phyloP scores from a whole-genome alignment of 106 monocot species.

The Dendrobium chrysotoxum region DNA sequence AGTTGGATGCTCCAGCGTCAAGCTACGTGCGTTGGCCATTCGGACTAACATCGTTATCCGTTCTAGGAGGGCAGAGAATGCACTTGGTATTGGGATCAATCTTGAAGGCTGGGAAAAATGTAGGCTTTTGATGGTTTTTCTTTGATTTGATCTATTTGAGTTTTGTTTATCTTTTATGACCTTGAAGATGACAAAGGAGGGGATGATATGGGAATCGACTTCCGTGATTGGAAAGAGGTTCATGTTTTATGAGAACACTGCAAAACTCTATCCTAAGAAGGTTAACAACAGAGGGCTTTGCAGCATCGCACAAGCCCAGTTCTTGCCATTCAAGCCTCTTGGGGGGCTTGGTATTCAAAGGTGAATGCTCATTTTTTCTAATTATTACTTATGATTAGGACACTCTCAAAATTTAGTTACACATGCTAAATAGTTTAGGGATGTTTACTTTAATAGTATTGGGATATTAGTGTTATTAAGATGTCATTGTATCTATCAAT shows the following conservation, averaged over 20 bases:
- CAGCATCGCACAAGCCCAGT: slow-evolving; percentile 2
- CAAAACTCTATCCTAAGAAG: not conserved
- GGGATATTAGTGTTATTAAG: not conserved
- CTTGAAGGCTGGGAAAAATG: not conserved
- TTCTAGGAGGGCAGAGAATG: not conserved
- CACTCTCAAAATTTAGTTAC: not conserved
- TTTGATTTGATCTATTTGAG: not conserved
- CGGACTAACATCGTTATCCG: not conserved
- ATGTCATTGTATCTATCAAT: no score
- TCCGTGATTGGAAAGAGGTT: slow-evolving; percentile 5
- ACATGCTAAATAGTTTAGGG: not conserved
- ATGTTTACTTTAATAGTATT: not conserved
- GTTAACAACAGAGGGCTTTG: slow-evolving; percentile 8
- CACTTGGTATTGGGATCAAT: not conserved
- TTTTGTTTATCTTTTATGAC: not conserved
- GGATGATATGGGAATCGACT: not conserved
- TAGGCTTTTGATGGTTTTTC: not conserved
- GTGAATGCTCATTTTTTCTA: not conserved
- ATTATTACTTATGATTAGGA: not conserved
- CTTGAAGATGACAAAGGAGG: slow-evolving; percentile 1
- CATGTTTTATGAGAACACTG: slow-evolving; percentile 7
- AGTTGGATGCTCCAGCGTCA: not conserved
- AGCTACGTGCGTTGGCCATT: not conserved
- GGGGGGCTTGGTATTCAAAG: slow-evolving; percentile 10
- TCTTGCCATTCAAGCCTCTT: slow-evolving; percentile 6